Evolutionary conservation across 345 rosid species (phyloP).

Genomic region (Linum lewisii): DNA sequence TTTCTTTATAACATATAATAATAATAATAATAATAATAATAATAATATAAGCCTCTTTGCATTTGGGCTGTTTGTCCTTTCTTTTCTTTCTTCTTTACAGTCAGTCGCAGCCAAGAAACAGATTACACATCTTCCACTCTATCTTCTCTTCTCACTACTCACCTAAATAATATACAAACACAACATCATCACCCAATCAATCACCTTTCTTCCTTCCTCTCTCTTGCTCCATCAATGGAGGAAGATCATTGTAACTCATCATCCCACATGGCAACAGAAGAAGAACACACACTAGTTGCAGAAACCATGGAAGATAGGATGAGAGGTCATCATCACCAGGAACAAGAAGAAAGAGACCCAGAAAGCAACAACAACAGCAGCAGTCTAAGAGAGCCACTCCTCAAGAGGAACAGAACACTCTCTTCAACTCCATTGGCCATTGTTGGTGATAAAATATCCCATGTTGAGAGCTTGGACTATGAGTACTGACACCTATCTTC

Average conservation of each 20-base stretch:
- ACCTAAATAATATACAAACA: no score
- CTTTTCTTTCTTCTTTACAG: no score
- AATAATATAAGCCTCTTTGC: no score
- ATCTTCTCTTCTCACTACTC: not conserved
- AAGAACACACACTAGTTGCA: not conserved
- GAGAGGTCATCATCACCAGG: conserved; percentile 10
- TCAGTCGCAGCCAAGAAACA: no score
- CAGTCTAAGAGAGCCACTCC: conserved; percentile 52
- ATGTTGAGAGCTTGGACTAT: conserved; percentile 83
- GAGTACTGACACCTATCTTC: conserved; percentile 35
- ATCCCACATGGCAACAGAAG: not conserved
- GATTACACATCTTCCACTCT: not conserved
- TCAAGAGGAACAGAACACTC: conserved; percentile 59
- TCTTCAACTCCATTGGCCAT: conserved; percentile 74
- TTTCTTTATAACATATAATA: no score
- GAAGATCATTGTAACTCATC: not conserved
- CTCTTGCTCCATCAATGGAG: not conserved
- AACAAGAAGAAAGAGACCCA: conserved; percentile 49
- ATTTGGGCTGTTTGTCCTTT: not conserved
- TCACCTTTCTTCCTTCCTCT: not conserved
- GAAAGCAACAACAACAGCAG: conserved; percentile 32
- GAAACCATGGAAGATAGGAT: no score
- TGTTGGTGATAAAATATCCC: conserved; percentile 78
- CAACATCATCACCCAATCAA: not conserved
- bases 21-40: no score